Conservation (phyloP, 2,329 filamentous ascomycete genomes). For the Colletotrichum camelliae region DNA sequence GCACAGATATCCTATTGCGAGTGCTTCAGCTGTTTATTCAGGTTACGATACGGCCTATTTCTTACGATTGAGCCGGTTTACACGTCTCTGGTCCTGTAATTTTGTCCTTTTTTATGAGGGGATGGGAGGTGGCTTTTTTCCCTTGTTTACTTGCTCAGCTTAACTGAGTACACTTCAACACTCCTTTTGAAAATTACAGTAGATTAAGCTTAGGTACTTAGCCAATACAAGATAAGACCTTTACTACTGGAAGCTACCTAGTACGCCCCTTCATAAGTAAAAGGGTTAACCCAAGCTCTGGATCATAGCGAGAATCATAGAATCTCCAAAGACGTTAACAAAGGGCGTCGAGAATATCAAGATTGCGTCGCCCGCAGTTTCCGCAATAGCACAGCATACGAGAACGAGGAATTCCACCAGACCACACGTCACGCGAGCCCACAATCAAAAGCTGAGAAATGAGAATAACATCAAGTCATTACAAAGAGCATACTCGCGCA, state of each 20-base stretch:
- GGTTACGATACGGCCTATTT: background rate
- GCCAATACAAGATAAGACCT: background rate
- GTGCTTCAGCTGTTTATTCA: background rate
- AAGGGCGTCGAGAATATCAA: background rate
- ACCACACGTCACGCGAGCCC: background rate
- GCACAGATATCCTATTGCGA: background rate
- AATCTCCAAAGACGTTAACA: background rate
- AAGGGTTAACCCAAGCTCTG: background rate
- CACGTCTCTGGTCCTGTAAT: background rate
- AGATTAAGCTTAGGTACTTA: background rate
- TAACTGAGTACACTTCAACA: background rate
- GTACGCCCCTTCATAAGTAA: fast-evolving
- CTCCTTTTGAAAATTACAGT: background rate
- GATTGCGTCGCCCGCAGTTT: background rate
- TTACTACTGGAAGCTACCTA: background rate
- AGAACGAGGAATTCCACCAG: background rate
- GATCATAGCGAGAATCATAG: background rate
- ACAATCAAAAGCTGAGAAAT: background rate
- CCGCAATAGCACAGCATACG: background rate
- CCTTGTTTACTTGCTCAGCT: background rate
- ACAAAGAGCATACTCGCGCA: no score
- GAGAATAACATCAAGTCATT: no score
- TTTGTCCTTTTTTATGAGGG: background rate
- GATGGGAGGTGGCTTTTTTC: background rate
- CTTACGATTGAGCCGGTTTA: background rate